These are phyloP conservation scores for Tricholoma flavovirens DNA, from an alignment of 768 basidiomycete species.

Conservation along the genomic window DNA sequence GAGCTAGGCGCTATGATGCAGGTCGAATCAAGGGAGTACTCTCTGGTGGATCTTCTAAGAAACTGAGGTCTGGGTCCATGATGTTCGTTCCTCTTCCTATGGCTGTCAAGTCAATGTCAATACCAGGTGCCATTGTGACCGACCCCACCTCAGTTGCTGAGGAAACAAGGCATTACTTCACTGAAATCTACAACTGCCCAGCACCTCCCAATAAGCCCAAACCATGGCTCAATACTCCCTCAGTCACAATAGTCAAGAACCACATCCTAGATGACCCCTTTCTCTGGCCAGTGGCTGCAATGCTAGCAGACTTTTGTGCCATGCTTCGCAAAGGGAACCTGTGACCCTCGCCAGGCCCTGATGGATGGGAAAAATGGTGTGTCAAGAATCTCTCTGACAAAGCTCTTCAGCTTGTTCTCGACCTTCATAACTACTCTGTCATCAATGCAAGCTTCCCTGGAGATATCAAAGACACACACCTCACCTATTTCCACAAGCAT, in stretches of 20 bases:
- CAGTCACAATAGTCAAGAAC: not conserved
- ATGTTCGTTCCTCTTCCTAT: constrained; percentile 4
- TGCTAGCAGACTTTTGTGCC: not conserved
- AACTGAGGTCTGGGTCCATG: not conserved
- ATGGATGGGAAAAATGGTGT: not conserved
- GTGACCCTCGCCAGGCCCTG: not conserved
- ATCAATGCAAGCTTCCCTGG: not conserved
- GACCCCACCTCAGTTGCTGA: constrained; percentile 9
- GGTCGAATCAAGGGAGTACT: not conserved
- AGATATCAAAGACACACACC: constrained; percentile 1
- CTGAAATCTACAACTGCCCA: constrained; percentile 8
- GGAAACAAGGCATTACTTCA: constrained; percentile 14
- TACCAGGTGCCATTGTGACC: constrained; percentile 1
- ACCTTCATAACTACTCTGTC: constrained; percentile 1
- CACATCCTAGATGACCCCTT: not conserved
- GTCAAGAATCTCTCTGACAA: not conserved
- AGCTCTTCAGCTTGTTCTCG: not conserved
- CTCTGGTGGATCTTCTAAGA: constrained; percentile 4
- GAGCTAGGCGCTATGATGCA: not conserved
- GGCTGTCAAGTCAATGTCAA: constrained; percentile 2
- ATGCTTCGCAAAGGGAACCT: not conserved
- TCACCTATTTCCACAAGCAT: constrained; percentile 3
- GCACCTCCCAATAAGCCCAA: constrained; percentile 12
- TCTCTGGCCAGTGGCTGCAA: not conserved
- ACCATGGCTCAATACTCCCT: constrained; percentile 20